Base-by-base conservation (phyloP, 164 flowering plant species). In the Paratinospora sagittata region DNA sequence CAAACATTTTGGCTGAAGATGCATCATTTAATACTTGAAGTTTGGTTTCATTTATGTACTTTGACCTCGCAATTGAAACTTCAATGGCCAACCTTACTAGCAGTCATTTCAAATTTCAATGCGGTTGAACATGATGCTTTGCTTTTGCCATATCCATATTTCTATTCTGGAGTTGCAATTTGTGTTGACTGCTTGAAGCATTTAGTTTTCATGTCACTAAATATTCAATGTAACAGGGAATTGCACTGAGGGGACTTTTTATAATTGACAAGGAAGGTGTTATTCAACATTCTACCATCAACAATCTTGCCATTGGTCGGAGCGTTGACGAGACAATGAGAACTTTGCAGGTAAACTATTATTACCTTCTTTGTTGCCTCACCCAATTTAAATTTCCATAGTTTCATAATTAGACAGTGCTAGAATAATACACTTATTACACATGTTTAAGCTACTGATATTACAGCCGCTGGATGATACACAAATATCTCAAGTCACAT, bases 211-310 rank as follows among this genome's bases (percentile, higher is more conserved):
- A 34, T 69, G 61, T 47, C n/a, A 69, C 34, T 63, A 37, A 64
- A 10, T n/a, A 30, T 72, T 67, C 37, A 49, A 27, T 52, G 52
- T 75, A 12, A 57, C 85, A 96, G 99, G 99, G 99, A 24, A 76
- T 93, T 79, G 98, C 99, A 75, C 74, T 93, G 81, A 86, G 99
- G 71, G 99, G 99, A 24, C 91, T 93, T 27, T 96, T 93, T 82
- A 91, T 96, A 68, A 93, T 96, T 68, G 99, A 96, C 84, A 96
- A 93, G 85, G 98, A 96, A 84, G 99, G 99, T 65, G 81, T 96
- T 34, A 96, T 96, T 70, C 99, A 96, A 71, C 99, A 96, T 81
- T 93, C 99, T 72, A 96, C 99, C 76, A 91, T 96, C 69, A 96
- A 96, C 87, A 96, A 96, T 76, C 95, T 93, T 66, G 98, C 89